Conservation (phyloP, 2,329 filamentous ascomycete species). For the Cercospora citrullina region DNA sequence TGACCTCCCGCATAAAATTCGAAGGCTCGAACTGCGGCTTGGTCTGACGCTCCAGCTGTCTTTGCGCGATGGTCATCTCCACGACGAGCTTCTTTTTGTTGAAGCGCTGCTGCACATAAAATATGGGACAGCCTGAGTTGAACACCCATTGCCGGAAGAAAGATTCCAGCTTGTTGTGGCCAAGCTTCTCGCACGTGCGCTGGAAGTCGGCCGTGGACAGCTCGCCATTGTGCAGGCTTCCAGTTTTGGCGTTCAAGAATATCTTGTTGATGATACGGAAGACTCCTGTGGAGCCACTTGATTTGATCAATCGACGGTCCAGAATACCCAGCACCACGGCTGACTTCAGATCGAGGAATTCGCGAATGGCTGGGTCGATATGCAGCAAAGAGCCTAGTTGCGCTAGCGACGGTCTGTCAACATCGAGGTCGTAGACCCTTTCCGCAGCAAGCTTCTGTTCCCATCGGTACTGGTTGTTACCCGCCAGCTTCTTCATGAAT, state of each 20-base stretch:
- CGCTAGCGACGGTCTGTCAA: constrained; percentile 77
- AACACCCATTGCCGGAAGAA: constrained; percentile 96
- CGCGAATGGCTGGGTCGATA: constrained; percentile 79
- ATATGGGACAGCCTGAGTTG: constrained; percentile 83
- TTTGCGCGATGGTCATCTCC: constrained; percentile 84
- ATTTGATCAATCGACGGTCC: constrained; percentile 86
- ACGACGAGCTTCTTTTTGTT: constrained; percentile 98
- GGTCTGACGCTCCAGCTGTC: constrained; percentile 59
- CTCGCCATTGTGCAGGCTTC: constrained; percentile 68
- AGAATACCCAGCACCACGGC: constrained; percentile 90
- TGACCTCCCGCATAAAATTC: constrained; percentile 80
- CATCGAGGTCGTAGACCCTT: constrained; percentile 75
- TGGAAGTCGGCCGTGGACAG: constrained; percentile 77
- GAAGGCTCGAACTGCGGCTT: constrained; percentile 64
- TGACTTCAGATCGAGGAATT: constrained; percentile 89
- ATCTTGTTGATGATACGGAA: constrained; percentile 82
- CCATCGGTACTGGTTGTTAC: constrained; percentile 92
- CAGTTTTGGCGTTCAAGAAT: constrained; percentile 81
- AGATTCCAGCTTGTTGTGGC: constrained; percentile 79
- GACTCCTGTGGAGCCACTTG: constrained; percentile 79
- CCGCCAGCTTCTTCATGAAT: constrained; percentile 86
- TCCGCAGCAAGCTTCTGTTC: constrained; percentile 84
- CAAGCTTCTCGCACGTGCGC: constrained; percentile 81
- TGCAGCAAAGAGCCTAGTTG: constrained; percentile 76
- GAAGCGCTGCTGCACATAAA: constrained; percentile 83